Percentiles rank a stretch among this genome's conserved stretches.
Evolutionary conservation across 2,329 filamentous ascomycete genomes (phyloP).

Genomic region (Colletotrichum lini): DNA sequence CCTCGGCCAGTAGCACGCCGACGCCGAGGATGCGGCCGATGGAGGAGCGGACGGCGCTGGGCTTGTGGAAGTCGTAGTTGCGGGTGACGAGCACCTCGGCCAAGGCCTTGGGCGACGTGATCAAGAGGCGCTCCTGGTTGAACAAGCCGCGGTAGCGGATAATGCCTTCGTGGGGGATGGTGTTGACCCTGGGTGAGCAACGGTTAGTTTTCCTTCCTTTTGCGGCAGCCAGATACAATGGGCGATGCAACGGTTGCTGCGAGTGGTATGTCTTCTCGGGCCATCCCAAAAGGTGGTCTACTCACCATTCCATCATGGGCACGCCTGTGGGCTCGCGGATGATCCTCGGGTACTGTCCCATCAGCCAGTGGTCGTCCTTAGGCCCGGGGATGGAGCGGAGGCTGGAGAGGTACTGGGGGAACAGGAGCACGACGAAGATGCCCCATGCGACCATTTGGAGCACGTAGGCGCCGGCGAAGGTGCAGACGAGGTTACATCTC

Average conservation of each 20-base stretch:
- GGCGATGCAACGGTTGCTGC: conserved; percentile 25
- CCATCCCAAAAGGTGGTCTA: conserved; percentile 11
- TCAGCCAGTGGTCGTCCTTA: conserved; percentile 58
- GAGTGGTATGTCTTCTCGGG: conserved; percentile 27
- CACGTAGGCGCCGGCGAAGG: conserved; percentile 55
- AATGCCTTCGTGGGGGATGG: conserved; percentile 76
- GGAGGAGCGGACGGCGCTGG: conserved; percentile 64
- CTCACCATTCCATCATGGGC: conserved; percentile 65
- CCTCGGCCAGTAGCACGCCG: conserved; percentile 85
- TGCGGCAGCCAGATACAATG: too few species aligned
- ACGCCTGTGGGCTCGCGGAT: conserved; percentile 56
- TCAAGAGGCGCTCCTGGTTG: conserved; percentile 74
- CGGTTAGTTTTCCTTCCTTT: conserved; percentile 49
- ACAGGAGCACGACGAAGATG: conserved; percentile 62
- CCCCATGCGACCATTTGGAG: conserved; percentile 53
- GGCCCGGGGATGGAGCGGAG: conserved; percentile 64
- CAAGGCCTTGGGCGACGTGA: conserved; percentile 75
- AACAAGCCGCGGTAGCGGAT: conserved; percentile 76
- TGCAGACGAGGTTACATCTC: conserved; percentile 48
- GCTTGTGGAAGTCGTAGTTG: conserved; percentile 80
- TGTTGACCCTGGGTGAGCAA: conserved; percentile 66
- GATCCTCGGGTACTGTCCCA: conserved; percentile 64
- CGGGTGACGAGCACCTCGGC: conserved; percentile 78
- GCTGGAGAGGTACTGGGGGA: conserved; percentile 65
- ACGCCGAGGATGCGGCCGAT: conserved; percentile 77